Evolutionary conservation across 208 protist species (phyloP), one percentile per base, ranked within the genome.

Genomic region (Acanthamoeba royreba): DNA sequence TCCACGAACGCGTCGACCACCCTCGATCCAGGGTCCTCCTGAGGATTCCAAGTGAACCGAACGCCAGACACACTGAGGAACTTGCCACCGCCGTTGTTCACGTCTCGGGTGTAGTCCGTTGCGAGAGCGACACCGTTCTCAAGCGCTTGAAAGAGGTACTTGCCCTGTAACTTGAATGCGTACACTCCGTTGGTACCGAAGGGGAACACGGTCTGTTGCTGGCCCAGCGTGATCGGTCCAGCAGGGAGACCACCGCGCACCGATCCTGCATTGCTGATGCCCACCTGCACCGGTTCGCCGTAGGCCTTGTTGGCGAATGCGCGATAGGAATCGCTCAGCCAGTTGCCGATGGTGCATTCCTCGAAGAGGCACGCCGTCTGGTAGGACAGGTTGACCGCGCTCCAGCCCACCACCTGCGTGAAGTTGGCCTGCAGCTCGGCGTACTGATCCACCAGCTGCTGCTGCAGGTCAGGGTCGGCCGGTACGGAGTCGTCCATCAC

Each of bases 11-110:
- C 52, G 58, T 91, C 85, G 5, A 72, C 85, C 25, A 91, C 58
- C 25, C 85, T 35, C 13, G 22, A 40, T 28, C 85, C 85, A 19
- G 72, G 52, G 2, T 8, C 19, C 43, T 91, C 85, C 35, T 47
- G 61, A 5, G 52, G 47, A 47, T 91, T 91, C 85, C 85, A 91
- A 17, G 58, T 49, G n/a, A 53, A 91, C 85, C 58, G 52, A 8
- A 91, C 35, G 33, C 85, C 85, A 1, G 85, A 91, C 9, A 91
- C 85, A 28, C 72, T 46, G 42, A 91, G 31, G 85, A 91, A 91
- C 7, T 40, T 22, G 46, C 85, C 85, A 28, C 42, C 58, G 52
- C 85, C 85, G 38, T 40, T 45, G 45, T 91, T 91, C 52, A 91
- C 28, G 42, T 91, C 58, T 5, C 15, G 4, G 9, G 85, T 35